A percentile compares a stretch with the other conserved stretches of the same genome.
These are phyloP conservation scores for Urtica urens DNA, from an alignment of 306 rosid genomes.

Conservation along the genomic window DNA sequence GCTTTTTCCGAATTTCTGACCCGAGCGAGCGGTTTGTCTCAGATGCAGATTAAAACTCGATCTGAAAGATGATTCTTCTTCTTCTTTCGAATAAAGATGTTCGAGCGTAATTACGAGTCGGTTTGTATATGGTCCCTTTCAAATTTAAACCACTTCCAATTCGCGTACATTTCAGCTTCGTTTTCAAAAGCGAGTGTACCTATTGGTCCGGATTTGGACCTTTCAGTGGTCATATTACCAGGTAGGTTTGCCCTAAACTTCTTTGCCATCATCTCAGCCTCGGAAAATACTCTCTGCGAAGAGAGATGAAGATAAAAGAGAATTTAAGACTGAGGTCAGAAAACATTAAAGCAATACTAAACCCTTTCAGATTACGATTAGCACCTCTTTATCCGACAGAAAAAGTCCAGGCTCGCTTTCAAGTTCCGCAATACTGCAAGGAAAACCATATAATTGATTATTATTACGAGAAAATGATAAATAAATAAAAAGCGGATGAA, in stretches of 20 bases:
- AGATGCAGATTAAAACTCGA: too few relatives aligned
- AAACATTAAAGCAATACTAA: not conserved
- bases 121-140: conserved; percentile 29
- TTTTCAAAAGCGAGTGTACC: conserved; percentile 44
- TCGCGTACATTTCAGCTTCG: conserved; percentile 54
- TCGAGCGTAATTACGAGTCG: not conserved
- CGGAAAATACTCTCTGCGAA: conserved; percentile 52
- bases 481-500: not conserved
- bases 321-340: not conserved
- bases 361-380: not conserved
- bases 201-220: conserved; percentile 17
- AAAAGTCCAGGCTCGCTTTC: conserved; percentile 90
- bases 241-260: conserved; percentile 64
- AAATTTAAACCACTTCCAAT: conserved; percentile 85
- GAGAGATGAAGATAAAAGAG: conserved; percentile 1
- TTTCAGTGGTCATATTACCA: conserved; percentile 10
- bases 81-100: not conserved
- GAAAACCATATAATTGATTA: conserved; percentile 1
- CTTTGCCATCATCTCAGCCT: conserved; percentile 75
- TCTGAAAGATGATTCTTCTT: not conserved
- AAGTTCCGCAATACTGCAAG: conserved; percentile 78
- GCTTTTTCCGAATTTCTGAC: too few relatives aligned
- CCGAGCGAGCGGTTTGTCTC: too few relatives aligned
- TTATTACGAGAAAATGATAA: not conserved
- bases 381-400: conserved; percentile 64